These are phyloP conservation scores for Dalbergia oliveri DNA, from an alignment of 306 rosid genomes.

Conservation along the genomic window DNA sequence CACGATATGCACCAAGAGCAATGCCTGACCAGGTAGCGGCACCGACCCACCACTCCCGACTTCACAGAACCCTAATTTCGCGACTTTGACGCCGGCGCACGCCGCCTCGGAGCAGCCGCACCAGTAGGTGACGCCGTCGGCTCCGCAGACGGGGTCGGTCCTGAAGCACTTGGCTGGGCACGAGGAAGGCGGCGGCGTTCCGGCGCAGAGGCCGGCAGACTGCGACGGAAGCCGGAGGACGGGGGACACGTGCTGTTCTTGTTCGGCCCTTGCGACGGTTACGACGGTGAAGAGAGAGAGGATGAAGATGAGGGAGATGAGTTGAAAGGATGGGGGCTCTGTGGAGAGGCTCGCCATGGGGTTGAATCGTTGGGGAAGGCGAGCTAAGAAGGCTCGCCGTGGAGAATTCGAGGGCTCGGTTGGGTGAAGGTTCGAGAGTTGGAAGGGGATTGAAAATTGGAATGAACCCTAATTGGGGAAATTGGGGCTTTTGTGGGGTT, in stretches of 20 bases:
- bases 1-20: constrained; percentile 84
- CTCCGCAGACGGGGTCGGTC: constrained; percentile 87
- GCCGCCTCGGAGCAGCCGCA: constrained; percentile 90
- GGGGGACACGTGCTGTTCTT: constrained; percentile 2
- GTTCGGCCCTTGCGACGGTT: constrained; percentile 53
- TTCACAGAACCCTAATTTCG: constrained; percentile 80
- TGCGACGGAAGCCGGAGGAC: constrained; percentile 56
- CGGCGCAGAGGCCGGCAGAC: constrained; percentile 51
- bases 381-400: constrained; percentile 56
- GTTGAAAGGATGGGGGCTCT: constrained; percentile 15
- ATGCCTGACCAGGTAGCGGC: constrained; percentile 88
- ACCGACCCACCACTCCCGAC: constrained; percentile 82
- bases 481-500: constrained; percentile 21
- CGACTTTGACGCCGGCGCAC: constrained; percentile 75
- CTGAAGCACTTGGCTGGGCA: constrained; percentile 89
- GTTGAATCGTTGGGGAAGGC: constrained; percentile 38
- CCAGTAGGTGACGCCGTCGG: constrained; percentile 88
- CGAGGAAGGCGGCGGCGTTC: constrained; percentile 29
- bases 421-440: background rate
- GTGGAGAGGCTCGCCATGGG: constrained; percentile 53
- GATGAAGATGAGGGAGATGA: constrained; percentile 12
- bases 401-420: background rate
- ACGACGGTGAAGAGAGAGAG: constrained; percentile 44
- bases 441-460: constrained; percentile 1
- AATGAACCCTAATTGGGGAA: constrained; percentile 48